phyloP scores from a whole-genome alignment of 768 basidiomycete genomes.

The Lactarius sanguifluus region DNA sequence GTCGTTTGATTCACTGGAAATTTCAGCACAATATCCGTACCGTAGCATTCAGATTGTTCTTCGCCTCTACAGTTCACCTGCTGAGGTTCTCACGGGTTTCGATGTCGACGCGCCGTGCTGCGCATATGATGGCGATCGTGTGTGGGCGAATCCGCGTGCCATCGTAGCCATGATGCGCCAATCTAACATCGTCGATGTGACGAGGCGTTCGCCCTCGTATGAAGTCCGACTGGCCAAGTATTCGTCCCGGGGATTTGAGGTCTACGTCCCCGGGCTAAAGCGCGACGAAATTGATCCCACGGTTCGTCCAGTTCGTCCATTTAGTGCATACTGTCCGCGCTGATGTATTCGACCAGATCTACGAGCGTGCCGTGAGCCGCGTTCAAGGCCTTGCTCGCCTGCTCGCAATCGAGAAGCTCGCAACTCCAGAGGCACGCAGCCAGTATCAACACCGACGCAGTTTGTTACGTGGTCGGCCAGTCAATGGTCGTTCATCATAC shows the following conservation, averaged over 20 bases:
- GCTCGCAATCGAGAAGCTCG: conserved; percentile 59
- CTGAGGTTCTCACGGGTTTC: conserved; percentile 65
- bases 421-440: conserved; percentile 44
- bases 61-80: conserved; percentile 63
- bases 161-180: conserved; percentile 65
- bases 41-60: conserved; percentile 65
- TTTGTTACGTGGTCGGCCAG: conserved; percentile 50
- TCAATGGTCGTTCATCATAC: conserved; percentile 13
- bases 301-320: conserved; percentile 35
- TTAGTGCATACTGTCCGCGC: not conserved
- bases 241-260: conserved; percentile 52
- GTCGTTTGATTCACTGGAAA: not conserved
- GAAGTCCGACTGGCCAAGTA: conserved; percentile 64
- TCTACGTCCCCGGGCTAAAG: conserved; percentile 52
- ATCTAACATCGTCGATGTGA: conserved; percentile 60
- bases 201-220: conserved; percentile 61
- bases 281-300: conserved; percentile 59
- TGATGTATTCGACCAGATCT: conserved; percentile 44
- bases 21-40: conserved; percentile 61
- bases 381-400: conserved; percentile 62
- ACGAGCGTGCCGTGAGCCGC: conserved; percentile 54
- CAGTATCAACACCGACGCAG: conserved; percentile 50
- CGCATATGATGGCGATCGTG: conserved; percentile 52
- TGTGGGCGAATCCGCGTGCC: conserved; percentile 60
- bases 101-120: conserved; percentile 67